Base-by-base conservation (phyloP, 2,329 filamentous ascomycete species). In the Gliomastix tumulicola region DNA sequence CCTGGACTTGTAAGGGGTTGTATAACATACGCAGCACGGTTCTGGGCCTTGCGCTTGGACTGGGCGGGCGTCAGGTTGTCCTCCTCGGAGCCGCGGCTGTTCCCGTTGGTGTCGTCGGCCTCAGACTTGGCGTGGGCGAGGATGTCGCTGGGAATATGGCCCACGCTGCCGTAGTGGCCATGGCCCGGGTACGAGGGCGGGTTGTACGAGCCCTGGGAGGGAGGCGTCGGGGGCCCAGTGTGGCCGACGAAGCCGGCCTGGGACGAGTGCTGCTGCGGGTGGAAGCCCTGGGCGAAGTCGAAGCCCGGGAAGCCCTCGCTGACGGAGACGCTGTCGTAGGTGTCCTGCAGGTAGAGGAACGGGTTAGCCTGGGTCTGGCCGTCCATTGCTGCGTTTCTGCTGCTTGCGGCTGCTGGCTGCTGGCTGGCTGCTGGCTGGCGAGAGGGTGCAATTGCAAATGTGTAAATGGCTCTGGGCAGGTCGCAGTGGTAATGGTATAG, bases 31-130 rank as follows among this genome's bases (percentile, higher is more conserved):
- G 75, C 75, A 46, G 74, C 73, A 47, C 75, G 65, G 44, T 79
- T 79, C 55, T 79, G 75, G 31, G 73, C 74, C 51, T 79, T 79
- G 42, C 75, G 66, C 48, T 71, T 65, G 10, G 70, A 74, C 49
- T 78, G 73, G 6, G 73, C 72, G 1, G 74, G 74, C 17, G 71
- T 77, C 50, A 76, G 38, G 35, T 68, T 60, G 32, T 74, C 74
- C 10, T 76, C 74, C 25, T 75, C 76, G 49, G 74, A 74, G 15
- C 64, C 69, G 18, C 50, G 57, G 27, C 53, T 55, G 16, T 35
- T 21, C 47, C 44, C 32, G 50, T 49, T 48, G 9, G 25, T 41
- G 22, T 65, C 25, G 25, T 28, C 25, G 23, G 48, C 38, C 15
- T 57, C 56, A 9, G 54, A 48, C 32, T 73, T 70, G 27, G 53